Evolutionary conservation across 306 rosid species (phyloP).

Genomic region (Hippophae rhamnoides): DNA sequence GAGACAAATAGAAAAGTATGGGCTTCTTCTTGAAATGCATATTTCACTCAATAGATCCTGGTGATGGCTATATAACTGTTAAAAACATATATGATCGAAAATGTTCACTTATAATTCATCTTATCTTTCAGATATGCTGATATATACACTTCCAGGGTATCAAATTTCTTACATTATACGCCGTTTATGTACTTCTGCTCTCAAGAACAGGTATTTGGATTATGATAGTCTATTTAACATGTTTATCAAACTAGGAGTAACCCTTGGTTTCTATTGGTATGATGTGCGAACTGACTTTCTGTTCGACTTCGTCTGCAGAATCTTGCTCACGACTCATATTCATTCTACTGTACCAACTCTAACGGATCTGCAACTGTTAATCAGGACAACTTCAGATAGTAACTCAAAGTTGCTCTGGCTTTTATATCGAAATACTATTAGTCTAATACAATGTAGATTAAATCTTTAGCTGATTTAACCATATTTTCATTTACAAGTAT

Average conservation of each 20-base stretch:
- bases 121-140: constrained; percentile 76
- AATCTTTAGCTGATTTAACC: too few species aligned
- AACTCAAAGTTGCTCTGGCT: background rate
- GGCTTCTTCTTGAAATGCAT: constrained; percentile 3
- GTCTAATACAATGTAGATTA: too few species aligned
- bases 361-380: constrained; percentile 22
- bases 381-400: constrained; percentile 2
- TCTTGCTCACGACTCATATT: constrained; percentile 82
- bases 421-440: too few species aligned
- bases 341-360: constrained; percentile 27
- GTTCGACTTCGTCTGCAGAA: constrained; percentile 43
- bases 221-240: constrained; percentile 6
- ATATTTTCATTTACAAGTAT: too few species aligned
- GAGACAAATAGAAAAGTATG: constrained; percentile 98
- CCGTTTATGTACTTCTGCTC: constrained; percentile 98
- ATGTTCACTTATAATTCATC: background rate
- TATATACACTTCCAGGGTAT: constrained; percentile 94
- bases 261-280: background rate
- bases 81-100: background rate
- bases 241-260: background rate
- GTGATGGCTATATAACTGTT: background rate
- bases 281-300: background rate
- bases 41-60: background rate
- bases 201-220: constrained; percentile 73
- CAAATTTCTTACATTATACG: constrained; percentile 76